phyloP scores from a whole-genome alignment of 2,329 filamentous ascomycete species.

The Aspergillus proliferans region DNA sequence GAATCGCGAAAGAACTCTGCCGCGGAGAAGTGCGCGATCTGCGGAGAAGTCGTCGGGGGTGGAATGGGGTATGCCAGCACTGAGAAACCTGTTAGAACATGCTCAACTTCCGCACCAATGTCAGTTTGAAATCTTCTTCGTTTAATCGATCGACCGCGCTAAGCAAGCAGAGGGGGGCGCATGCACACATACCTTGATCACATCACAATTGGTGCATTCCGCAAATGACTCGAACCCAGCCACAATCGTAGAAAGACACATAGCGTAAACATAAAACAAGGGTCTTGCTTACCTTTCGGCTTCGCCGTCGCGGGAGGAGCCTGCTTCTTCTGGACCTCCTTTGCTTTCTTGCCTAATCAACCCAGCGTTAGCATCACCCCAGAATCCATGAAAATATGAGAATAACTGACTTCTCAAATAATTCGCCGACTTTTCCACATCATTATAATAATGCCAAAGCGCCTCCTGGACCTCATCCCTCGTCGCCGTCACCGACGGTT shows the following conservation, averaged over 20 bases:
- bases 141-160: background rate
- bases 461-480: slow-evolving; percentile 78
- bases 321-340: slow-evolving; percentile 31
- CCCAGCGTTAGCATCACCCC: background rate
- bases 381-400: background rate
- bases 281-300: slow-evolving; percentile 21
- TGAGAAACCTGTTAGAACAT: slow-evolving; percentile 34
- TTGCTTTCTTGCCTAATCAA: slow-evolving; percentile 27
- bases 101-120: slow-evolving; percentile 23
- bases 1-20: slow-evolving; percentile 71
- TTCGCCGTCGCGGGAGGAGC: slow-evolving; percentile 17
- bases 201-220: background rate
- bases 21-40: slow-evolving; percentile 37
- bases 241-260: slow-evolving; percentile 12
- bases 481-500: slow-evolving; percentile 54
- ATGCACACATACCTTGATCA: slow-evolving; percentile 8
- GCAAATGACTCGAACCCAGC: slow-evolving; percentile 23
- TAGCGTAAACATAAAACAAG: slow-evolving; percentile 3
- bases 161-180: slow-evolving; percentile 9
- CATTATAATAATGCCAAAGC: slow-evolving; percentile 94
- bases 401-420: slow-evolving; percentile 62
- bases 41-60: slow-evolving; percentile 7
- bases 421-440: slow-evolving; percentile 74
- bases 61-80: slow-evolving; percentile 25
- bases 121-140: slow-evolving; percentile 22